Conservation (phyloP, 2,329 filamentous ascomycete species). For the Juglanconis sp. region DNA sequence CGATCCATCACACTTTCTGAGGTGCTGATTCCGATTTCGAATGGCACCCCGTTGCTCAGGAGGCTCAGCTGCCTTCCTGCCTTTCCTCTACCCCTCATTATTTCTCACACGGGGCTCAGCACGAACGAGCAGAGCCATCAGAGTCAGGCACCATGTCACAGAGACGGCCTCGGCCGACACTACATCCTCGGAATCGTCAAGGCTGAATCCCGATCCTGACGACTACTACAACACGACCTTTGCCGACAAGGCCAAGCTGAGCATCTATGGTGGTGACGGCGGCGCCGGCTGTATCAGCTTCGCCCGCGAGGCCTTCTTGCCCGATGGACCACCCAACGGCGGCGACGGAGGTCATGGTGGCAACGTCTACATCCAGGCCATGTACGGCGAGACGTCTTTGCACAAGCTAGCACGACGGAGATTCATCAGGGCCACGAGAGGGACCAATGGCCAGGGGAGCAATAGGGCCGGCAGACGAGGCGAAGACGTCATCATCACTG, state of each 20-base stretch:
- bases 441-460: slow-evolving; percentile 76
- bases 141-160: slow-evolving; percentile 27
- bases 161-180: slow-evolving; percentile 22
- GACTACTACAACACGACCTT: slow-evolving; percentile 84
- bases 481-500: slow-evolving; percentile 81
- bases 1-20: slow-evolving; percentile 1
- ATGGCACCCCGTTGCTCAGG: slow-evolving; percentile 43
- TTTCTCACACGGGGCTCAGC: slow-evolving; percentile 30
- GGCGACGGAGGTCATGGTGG: slow-evolving; percentile 91
- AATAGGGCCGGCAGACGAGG: slow-evolving; percentile 73
- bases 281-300: slow-evolving; percentile 95
- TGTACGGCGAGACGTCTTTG: slow-evolving; percentile 84
- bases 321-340: slow-evolving; percentile 87
- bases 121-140: slow-evolving; percentile 24
- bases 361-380: slow-evolving; percentile 90
- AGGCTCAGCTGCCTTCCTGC: slow-evolving; percentile 35
- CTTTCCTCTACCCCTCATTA: slow-evolving; percentile 51
- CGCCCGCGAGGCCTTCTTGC: slow-evolving; percentile 82
- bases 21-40: slow-evolving; percentile 16
- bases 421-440: slow-evolving; percentile 69
- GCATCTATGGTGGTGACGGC: slow-evolving; percentile 73
- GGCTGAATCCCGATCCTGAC: slow-evolving; percentile 76
- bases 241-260: slow-evolving; percentile 78
- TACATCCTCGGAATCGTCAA: slow-evolving; percentile 43
- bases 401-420: slow-evolving; percentile 83